A percentile compares a stretch with the other conserved stretches of the same genome.
Conservation (phyloP, 2,329 filamentous ascomycete species). For the Mycosphaerelloides madeirae region DNA sequence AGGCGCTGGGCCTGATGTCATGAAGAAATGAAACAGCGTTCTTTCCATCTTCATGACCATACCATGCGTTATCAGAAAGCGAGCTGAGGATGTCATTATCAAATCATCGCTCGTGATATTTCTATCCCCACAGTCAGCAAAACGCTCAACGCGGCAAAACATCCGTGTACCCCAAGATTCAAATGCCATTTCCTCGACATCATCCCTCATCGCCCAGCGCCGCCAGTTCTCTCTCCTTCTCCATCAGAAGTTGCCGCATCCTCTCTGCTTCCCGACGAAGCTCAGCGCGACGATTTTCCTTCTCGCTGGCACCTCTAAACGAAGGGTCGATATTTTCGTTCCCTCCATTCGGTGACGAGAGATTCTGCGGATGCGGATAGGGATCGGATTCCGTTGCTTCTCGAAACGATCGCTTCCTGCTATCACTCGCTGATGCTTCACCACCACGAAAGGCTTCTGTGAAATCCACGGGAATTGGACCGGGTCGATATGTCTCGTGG, state of each 20-base stretch:
- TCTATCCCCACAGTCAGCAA: no score
- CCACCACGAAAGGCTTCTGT: constrained; percentile 31
- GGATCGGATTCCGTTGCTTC: constrained; percentile 12
- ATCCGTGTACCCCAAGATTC: no score
- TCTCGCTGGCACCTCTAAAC: constrained; percentile 32
- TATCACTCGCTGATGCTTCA: constrained; percentile 5
- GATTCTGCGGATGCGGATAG: constrained; percentile 21
- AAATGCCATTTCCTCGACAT: no score
- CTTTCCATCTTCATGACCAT: no score
- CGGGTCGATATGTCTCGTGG: constrained; percentile 7
- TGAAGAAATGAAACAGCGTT: no score
- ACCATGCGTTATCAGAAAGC: not conserved
- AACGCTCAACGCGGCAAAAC: no score
- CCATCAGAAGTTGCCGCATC: constrained; percentile 68
- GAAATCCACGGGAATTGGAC: constrained; percentile 35
- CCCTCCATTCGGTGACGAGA: constrained; percentile 10
- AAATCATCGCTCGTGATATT: constrained; percentile 8
- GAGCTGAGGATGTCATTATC: constrained; percentile 8
- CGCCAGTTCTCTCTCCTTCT: constrained; percentile 70
- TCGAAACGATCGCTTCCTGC: constrained; percentile 60
- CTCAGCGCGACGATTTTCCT: constrained; percentile 59
- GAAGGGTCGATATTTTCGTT: constrained; percentile 33
- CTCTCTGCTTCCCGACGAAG: constrained; percentile 68
- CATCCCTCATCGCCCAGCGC: constrained; percentile 22
- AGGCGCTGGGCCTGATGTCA: not conserved